These are phyloP conservation scores for Castanea sativa DNA, from an alignment of 306 rosid species.

Conservation along the genomic window DNA sequence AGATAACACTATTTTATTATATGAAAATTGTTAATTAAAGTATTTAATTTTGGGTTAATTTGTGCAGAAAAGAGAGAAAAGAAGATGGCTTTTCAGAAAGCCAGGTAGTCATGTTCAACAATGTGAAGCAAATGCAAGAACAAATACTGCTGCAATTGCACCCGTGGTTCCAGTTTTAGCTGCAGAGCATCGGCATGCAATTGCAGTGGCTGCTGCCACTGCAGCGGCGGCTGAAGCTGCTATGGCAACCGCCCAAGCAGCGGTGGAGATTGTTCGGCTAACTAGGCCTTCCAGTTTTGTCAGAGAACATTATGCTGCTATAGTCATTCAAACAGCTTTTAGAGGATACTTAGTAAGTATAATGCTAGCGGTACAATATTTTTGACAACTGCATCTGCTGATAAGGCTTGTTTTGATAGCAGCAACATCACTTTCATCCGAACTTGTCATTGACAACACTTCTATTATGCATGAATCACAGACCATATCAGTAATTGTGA, in stretches of 20 bases:
- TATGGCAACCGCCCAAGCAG: slow-evolving; percentile 26
- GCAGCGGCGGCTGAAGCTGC: slow-evolving; percentile 25
- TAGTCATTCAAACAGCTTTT: slow-evolving; percentile 34
- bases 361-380: too few relatives aligned
- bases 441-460: too few relatives aligned
- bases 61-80: slow-evolving; percentile 30
- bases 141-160: background rate
- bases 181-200: slow-evolving; percentile 27
- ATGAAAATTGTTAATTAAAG: background rate
- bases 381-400: too few relatives aligned
- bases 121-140: slow-evolving; percentile 13
- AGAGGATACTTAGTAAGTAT: slow-evolving; percentile 35
- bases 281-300: slow-evolving; percentile 10
- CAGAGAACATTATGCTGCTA: slow-evolving; percentile 17
- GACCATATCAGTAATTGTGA: too few relatives aligned
- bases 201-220: slow-evolving; percentile 25
- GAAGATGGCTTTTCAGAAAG: slow-evolving; percentile 32
- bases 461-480: too few relatives aligned
- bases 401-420: too few relatives aligned
- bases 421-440: too few relatives aligned
- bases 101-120: slow-evolving; percentile 17
- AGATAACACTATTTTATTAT: background rate
- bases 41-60: background rate
- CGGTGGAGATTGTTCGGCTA: slow-evolving; percentile 20
- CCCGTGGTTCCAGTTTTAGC: slow-evolving; percentile 14